Evolutionary conservation across 2,329 filamentous ascomycete species (phyloP), one percentile per base, ranked within the genome.

Genomic region (Aspergillus aculeatus): DNA sequence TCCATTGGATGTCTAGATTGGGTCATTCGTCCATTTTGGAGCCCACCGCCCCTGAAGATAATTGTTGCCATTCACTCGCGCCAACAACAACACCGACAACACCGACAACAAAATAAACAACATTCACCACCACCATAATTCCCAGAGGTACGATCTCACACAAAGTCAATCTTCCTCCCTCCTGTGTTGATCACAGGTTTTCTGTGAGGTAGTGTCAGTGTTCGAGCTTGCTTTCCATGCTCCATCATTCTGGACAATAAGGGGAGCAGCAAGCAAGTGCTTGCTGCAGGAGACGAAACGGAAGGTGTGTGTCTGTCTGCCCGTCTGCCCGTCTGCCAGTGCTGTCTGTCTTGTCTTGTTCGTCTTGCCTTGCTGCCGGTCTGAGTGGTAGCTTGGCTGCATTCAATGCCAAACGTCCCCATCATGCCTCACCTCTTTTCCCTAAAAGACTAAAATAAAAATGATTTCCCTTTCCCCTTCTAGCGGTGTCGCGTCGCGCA

Each of bases 211-310:
- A 64, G 58, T 69, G 65, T 66, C 64, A 62, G 65, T 68, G 59
- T 67, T 62, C 47, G 55, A 61, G 61, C 65, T 68, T 71, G 68
- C 73, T 71, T 78, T 77, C 75, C 75, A 78, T 78, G 76, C 75
- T 75, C 77, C 76, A 77, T 73, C 68, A 77, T 78, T 78, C 71
- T 75, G 72, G 71, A 71, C 69, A 64, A 73, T 77, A 78, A 75
- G 66, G 69, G 71, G 70, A 75, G 77, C 77, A 73, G 77, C 77
- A 78, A 78, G 77, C 77, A 73, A 74, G 73, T 75, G 77, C 76
- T 79, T 78, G 77, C 76, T 77, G 75, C 76, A 74, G 71, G 71
- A 74, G 75, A 76, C 75, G 74, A 78, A 70, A 77, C 76, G 77
- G 77, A 78, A 77, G 73, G 77, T 78, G 67, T 62, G 76, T 75